These are phyloP conservation scores for Luffa aegyptiaca DNA, from an alignment of 306 rosid genomes.

Conservation along the genomic window DNA sequence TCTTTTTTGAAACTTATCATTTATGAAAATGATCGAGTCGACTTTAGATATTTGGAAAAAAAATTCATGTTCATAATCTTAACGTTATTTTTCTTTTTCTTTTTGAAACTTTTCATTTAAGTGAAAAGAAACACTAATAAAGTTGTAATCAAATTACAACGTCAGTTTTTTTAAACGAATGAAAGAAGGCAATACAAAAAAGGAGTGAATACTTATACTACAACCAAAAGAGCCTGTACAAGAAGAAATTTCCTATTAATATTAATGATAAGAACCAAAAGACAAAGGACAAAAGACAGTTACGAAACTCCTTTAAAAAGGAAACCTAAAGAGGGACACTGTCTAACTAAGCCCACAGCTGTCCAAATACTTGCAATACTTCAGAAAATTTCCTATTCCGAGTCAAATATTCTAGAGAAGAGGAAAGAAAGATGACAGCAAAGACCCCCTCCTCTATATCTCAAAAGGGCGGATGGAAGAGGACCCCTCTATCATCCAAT, in stretches of 20 bases:
- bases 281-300: not conserved
- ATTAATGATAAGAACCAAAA: not conserved
- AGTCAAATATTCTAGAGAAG: not conserved
- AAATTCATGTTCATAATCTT: too few species aligned
- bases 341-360: not conserved
- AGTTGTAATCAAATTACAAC: too few species aligned
- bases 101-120: not conserved
- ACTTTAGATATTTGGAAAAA: too few species aligned
- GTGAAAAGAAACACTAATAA: not conserved
- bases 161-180: too few species aligned
- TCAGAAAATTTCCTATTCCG: not conserved
- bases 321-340: not conserved
- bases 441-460: not conserved
- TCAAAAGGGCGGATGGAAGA: not conserved
- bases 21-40: too few species aligned
- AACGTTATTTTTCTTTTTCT: too few species aligned
- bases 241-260: too few species aligned
- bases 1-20: too few species aligned
- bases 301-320: not conserved
- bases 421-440: not conserved
- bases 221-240: not conserved
- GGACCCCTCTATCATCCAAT: not conserved
- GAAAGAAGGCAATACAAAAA: not conserved
- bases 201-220: not conserved
- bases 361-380: not conserved